Evolutionary conservation across 345 rosid species (phyloP).

Genomic region (Rhodamnia argentea): DNA sequence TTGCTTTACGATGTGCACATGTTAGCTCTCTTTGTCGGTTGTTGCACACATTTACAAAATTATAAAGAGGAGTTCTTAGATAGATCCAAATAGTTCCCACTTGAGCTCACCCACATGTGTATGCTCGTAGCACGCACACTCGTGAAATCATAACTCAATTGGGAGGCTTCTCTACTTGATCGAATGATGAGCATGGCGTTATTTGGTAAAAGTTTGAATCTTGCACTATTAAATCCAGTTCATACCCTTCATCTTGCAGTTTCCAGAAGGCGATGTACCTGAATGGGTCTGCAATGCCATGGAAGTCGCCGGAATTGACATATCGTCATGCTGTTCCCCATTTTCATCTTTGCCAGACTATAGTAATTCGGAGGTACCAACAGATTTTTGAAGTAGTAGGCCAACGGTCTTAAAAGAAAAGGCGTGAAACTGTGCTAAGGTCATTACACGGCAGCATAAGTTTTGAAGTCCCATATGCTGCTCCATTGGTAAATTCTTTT

Average conservation of each 20-base stretch:
- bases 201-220: not conserved
- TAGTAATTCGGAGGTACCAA: not conserved
- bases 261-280: slow-evolving; percentile 67
- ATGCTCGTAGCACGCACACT: not conserved
- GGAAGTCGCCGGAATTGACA: slow-evolving; percentile 74
- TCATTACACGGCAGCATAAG: slow-evolving; percentile 10
- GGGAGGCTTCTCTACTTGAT: not conserved
- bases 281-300: slow-evolving; percentile 82
- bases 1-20: not conserved
- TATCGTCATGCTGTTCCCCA: slow-evolving; percentile 42
- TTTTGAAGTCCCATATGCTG: slow-evolving; percentile 26
- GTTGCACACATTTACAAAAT: not conserved
- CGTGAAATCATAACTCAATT: not conserved
- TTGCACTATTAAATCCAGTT: not conserved
- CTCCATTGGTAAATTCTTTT: not conserved
- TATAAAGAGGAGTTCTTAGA: not conserved
- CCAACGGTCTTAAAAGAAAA: not conserved
- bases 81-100: not conserved
- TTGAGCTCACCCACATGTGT: not conserved
- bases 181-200: not conserved
- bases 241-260: slow-evolving; percentile 21
- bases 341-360: not conserved
- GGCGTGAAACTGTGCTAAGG: not conserved
- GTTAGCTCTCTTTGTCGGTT: not conserved
- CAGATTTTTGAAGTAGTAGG: not conserved